Base-by-base conservation (phyloP, 768 basidiomycete genomes). In the Lenzites betulinus region DNA sequence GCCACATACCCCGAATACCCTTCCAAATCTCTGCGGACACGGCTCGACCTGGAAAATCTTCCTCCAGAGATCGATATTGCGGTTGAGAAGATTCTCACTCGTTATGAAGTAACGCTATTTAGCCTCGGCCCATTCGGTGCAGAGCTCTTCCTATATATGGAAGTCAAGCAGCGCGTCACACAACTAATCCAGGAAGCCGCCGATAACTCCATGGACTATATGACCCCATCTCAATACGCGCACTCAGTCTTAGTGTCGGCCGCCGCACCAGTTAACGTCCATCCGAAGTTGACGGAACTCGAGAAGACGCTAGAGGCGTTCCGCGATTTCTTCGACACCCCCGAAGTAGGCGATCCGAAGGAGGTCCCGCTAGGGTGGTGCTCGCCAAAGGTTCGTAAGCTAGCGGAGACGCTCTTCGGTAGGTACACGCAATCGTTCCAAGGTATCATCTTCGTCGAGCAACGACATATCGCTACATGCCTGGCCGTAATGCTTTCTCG, bases 381-480 rank as follows among this genome's bases (percentile, higher is more conserved):
- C 65, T 83, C 89, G 8, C 90, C 88, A 2, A 93, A 95, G 71
- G 73, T 95, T 46, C 77, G 76, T 48, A 76, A 75, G 3, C 81
- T 95, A 36, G 77, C 87, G 16, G 81, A 86, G 20, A 74, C 88
- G 48, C 78, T 95, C 25, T 73, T 83, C 33, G 76, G 76, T 35
- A 79, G 86, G 67, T 74, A 82, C 51, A 80, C 80, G 13, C 66
- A 71, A 2, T 72, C 79, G 2, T 92, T 94, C 68, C 92, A 93
- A 66, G 85, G 84, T 20, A 95, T 95, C 62, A 79, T 95, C 44
- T 96, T 96, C 70, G 92, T 93, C 18, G 86, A 93, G 61, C 92
- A 93, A 69, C 83, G 93, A 11, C 91, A 93, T 64, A 80, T 89
- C 16, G 93, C 93, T 2, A 76, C 81, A 18, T 84, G 84, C 47